Evolutionary conservation across 2,329 filamentous ascomycete species (phyloP), one percentile per base, ranked within the genome.

Genomic region (Aspergillus sp.): DNA sequence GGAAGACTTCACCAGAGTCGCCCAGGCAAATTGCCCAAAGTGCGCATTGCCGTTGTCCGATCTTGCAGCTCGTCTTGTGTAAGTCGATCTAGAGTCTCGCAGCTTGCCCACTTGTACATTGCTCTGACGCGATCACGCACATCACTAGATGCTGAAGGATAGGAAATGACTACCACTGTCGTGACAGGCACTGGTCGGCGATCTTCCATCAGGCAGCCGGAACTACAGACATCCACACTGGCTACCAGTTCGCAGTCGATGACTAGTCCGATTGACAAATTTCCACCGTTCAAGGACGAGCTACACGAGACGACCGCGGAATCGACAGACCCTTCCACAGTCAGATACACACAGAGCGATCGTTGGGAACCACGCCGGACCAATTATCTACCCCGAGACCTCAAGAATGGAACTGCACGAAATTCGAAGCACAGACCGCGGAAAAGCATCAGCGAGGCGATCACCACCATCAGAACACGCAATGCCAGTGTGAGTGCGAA

Each of bases 401-500:
- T 75, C 59, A 70, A 70, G 43, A 69, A 71, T 35, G 65, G 56
- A 56, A 52, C 65, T 17, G 56, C 58, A 54, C 65, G 58, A 57
- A 66, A 60, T 56, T 62, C 68, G 40, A 72, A 84, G 60, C 89
- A 92, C 66, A 77, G 76, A 16, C 79, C 88, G 59, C 90, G 94
- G 69, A 95, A 93, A 79, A 96, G 91, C 73, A 82, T 96, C 61
- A 86, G 85, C 64, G 90, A 96, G 72, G 90, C 93, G n/a, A 82
- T 96, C 59, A 85, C 83, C 62, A 91, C 85, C 3, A 93, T 96
- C 63, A 81, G 90, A 59, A 86, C 83, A 35, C 82, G 91, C 63
- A 89, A 87, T 64, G 89, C 84, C 47, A 97, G 92, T 70, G 86
- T 96, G 63, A 92, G 86, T 75, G 89, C 93, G 69, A 96, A 95